Base-by-base conservation (phyloP, 768 basidiomycete genomes). In the Mycena capillaripes region DNA sequence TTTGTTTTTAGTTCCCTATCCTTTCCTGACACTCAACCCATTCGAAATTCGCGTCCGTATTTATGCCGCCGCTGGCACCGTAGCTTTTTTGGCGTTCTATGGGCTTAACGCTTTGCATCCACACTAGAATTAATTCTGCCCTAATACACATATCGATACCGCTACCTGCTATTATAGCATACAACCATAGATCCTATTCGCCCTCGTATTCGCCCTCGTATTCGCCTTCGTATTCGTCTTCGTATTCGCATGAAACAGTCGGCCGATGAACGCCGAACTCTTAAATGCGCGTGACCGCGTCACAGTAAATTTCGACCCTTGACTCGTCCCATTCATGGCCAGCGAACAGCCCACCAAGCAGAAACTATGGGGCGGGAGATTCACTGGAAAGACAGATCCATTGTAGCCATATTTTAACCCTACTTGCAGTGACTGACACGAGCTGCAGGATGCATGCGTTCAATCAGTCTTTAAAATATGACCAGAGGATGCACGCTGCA, bases 391-490 rank as follows among this genome's bases (percentile, higher is more conserved):
- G 76, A 96, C 95, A 0, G 97, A 98, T 82, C 97, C 95, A 34
- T 81, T 96, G 94, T 94, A 82, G 72, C 90, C 83, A 27, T 8
- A 42, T 32, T 55, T 23, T 42, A 21, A 42, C 17, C 48, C 7
- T 46, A 42, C 32, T 78, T 73, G 73, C 75, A 56, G 65, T 71
- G 58, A 72, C 66, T 73, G 58, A 76, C 46, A 61, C 63, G 25
- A 16, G 73, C 58, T 63, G 38, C 78, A 97, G 96, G 53, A 99
- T 99, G 97, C 96, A 98, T 82, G 94, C 91, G 34, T 99, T 97
- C 86, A 99, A 98, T 81, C 96, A 98, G 81, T 98, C 97, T 29
- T 87, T 99, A 76, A 91, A 89, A 73, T 99, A 98, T 82, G 97
- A 99, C 81, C 91, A 95, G 81, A 89, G 95, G 48, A 98, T 99